Conservation (phyloP, 2,329 filamentous ascomycete genomes). For the Ilyonectria destructans region DNA sequence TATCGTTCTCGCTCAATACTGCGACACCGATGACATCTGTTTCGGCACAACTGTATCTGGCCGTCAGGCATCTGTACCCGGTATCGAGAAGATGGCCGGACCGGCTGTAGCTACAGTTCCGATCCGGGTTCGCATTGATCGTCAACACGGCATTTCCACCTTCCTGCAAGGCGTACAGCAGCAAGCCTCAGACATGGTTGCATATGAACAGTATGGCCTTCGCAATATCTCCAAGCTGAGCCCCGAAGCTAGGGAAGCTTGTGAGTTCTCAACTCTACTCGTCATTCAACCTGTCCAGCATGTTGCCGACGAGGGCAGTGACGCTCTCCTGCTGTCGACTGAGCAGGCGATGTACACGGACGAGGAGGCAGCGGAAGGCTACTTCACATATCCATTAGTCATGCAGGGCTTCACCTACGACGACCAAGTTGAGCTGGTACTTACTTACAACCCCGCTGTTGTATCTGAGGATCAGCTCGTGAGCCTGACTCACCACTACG, state of each 20-base stretch:
- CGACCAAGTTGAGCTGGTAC: slow-evolving; percentile 6
- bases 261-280: slow-evolving; percentile 50
- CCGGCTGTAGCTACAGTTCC: slow-evolving; percentile 61
- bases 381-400: slow-evolving; percentile 13
- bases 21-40: slow-evolving; percentile 57
- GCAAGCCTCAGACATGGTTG: slow-evolving; percentile 36
- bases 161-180: slow-evolving; percentile 33
- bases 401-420: slow-evolving; percentile 1
- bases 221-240: slow-evolving; percentile 41
- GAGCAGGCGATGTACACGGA: background rate
- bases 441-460: background rate
- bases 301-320: background rate
- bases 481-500: slow-evolving; percentile 6
- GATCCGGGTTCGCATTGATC: slow-evolving; percentile 57
- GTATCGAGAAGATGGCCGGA: slow-evolving; percentile 41
- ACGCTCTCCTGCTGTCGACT: background rate
- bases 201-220: slow-evolving; percentile 41
- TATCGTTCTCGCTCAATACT: slow-evolving; percentile 66
- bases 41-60: slow-evolving; percentile 63
- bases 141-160: slow-evolving; percentile 6
- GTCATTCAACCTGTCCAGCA: slow-evolving; percentile 44
- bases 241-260: slow-evolving; percentile 33
- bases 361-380: slow-evolving; percentile 3
- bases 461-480: slow-evolving; percentile 4
- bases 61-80: slow-evolving; percentile 46